phyloP scores from a whole-genome alignment of 768 basidiomycete genomes.

The Coprinopsis strossmayeri region DNA sequence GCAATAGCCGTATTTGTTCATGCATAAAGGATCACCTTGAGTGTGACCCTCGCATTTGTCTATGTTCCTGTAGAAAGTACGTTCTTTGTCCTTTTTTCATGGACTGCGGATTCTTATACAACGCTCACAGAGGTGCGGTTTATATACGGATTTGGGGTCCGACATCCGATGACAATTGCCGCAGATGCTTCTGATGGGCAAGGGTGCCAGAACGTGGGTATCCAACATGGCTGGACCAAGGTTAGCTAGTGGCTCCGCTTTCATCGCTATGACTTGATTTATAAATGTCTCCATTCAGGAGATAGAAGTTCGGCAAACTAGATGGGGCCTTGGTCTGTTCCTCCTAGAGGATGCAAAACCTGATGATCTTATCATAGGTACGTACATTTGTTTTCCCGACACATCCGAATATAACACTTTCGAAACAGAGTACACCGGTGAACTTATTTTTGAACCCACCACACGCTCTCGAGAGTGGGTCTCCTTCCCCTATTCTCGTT shows the following conservation, averaged over 20 bases:
- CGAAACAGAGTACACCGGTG: slow-evolving; percentile 13
- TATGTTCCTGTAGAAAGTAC: slow-evolving; percentile 35
- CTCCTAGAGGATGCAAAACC: slow-evolving; percentile 6
- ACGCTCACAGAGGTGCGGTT: no score
- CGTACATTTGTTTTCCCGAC: not conserved
- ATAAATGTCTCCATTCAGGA: not conserved
- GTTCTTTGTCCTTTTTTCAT: not conserved
- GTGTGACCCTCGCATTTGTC: slow-evolving; percentile 49
- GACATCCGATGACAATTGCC: not conserved
- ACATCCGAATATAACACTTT: not conserved
- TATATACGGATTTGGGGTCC: no score
- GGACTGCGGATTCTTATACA: no score
- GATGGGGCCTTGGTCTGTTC: slow-evolving; percentile 12
- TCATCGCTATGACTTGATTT: not conserved
- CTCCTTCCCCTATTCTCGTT: not conserved
- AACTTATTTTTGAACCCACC: slow-evolving; percentile 12
- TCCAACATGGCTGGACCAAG: slow-evolving; percentile 4
- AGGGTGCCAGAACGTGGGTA: not conserved
- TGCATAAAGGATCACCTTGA: slow-evolving; percentile 33
- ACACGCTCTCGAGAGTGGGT: slow-evolving; percentile 14
- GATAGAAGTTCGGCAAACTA: slow-evolving; percentile 5
- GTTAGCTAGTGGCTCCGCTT: not conserved
- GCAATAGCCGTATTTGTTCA: slow-evolving; percentile 23
- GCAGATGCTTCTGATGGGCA: not conserved
- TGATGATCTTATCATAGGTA: slow-evolving; percentile 13